These are phyloP conservation scores for Ilyonectria mors-panacis DNA, from an alignment of 2,329 filamentous ascomycete genomes.

Conservation along the genomic window DNA sequence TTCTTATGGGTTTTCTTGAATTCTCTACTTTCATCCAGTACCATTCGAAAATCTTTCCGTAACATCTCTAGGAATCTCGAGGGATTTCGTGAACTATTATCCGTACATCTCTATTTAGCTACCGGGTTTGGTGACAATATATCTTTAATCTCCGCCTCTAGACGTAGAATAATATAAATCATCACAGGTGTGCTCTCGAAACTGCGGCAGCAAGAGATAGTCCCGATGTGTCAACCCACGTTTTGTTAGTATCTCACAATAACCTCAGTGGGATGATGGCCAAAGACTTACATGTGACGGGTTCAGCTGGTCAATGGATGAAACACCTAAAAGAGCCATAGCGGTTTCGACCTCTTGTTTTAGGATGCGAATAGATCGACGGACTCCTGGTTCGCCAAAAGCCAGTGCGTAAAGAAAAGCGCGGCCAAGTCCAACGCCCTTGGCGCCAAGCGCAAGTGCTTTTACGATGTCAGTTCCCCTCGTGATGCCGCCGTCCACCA, in stretches of 20 bases:
- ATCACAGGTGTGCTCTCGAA: neutral
- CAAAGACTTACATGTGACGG: slow-evolving; percentile 8
- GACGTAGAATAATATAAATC: too few species aligned
- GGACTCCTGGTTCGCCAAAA: slow-evolving; percentile 11
- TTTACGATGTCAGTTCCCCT: slow-evolving; percentile 26
- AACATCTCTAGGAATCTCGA: too few species aligned
- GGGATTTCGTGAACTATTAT: too few species aligned
- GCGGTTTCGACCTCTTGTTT: slow-evolving; percentile 14
- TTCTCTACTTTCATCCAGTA: too few species aligned
- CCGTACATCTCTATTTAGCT: too few species aligned
- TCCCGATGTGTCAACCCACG: neutral
- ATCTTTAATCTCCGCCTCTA: too few species aligned
- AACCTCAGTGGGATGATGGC: neutral
- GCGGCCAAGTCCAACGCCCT: slow-evolving; percentile 21
- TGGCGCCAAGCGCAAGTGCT: slow-evolving; percentile 23
- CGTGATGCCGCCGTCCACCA: slow-evolving; percentile 21
- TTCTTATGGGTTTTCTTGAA: too few species aligned
- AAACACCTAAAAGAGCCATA: slow-evolving; percentile 11
- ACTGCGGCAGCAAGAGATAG: neutral
- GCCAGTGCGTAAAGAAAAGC: slow-evolving; percentile 17
- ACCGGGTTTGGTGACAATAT: too few species aligned
- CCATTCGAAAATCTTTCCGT: too few species aligned
- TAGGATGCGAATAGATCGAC: neutral
- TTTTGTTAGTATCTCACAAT: neutral
- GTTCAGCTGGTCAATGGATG: slow-evolving; percentile 10